Base-by-base conservation (phyloP, 2,329 filamentous ascomycete genomes). In the Epichloe aotearoae region DNA sequence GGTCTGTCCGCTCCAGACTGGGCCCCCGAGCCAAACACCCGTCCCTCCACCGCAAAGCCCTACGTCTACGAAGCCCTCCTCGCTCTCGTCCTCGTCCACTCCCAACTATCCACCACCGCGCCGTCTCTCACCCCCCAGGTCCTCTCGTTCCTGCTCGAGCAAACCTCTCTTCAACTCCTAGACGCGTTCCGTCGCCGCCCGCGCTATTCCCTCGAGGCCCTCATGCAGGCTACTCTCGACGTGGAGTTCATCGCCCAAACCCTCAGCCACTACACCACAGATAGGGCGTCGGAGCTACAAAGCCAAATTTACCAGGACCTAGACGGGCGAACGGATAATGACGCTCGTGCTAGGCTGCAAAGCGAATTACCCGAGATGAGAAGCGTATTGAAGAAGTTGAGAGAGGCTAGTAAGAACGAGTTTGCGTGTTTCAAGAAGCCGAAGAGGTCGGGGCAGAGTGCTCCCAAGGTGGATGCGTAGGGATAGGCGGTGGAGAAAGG, bases 211-310 rank as follows among this genome's bases (percentile, higher is more conserved):
- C 80, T 98, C 0, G 75, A 84, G 5, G 84, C 86, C 6, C 78
- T 98, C 47, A 95, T 97, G 83, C 94, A 98, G 69, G 94, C 94
- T 1, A 98, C 93, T 0, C 79, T 98, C 1, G 93, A 98, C 62
- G 90, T 96, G 1, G 93, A 98, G 67, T 97, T 98, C 63, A 83
- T 97, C 52, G 88, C 90, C 1, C 93, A 98, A 71, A 96, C 91
- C 5, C 76, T 98, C 36, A 86, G 80, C 54, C 84, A 90, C 58
- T 98, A 94, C 66, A 93, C 88, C 0, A 93, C 88, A 0, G 86
- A 95, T 52, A 77, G 81, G 47, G 88, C 89, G 3, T 82, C 82
- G 7, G 82, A 90, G 63, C 76, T 87, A 14, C 93, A 97, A 70
- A 85, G 85, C 58, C 82, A 90, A 64, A 91, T 98, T 46, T 98